Percentiles rank a stretch among this genome's conserved stretches.
These are phyloP conservation scores for Colletotrichum lentis DNA, from an alignment of 2,329 filamentous ascomycete genomes.

Conservation along the genomic window DNA sequence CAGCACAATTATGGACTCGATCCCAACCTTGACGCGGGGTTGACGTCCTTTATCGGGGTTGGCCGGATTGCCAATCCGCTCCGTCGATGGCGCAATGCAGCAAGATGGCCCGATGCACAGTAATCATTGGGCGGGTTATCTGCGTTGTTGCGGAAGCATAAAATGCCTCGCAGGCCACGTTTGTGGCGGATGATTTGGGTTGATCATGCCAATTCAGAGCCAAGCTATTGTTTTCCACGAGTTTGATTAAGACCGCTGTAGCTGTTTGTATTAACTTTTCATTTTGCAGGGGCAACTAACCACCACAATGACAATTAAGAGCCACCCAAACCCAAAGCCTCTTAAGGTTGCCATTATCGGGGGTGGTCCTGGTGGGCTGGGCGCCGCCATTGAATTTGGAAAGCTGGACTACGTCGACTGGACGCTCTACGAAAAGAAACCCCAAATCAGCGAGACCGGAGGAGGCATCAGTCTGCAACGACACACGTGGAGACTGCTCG, in stretches of 20 bases:
- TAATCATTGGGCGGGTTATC: slow-evolving; percentile 8
- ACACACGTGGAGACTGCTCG: slow-evolving; percentile 49
- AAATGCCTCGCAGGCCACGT: slow-evolving; percentile 18
- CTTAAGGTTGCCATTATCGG: slow-evolving; percentile 42
- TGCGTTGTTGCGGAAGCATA: slow-evolving; percentile 1
- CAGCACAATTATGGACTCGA: too few relatives aligned
- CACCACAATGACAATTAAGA: background rate
- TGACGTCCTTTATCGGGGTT: slow-evolving; percentile 23
- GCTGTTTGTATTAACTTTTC: background rate
- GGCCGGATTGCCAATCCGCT: slow-evolving; percentile 32
- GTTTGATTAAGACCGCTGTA: too few relatives aligned
- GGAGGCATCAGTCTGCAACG: slow-evolving; percentile 49
- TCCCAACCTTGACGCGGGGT: background rate
- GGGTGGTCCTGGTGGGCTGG: slow-evolving; percentile 43
- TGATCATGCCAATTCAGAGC: background rate
- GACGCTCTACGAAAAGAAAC: slow-evolving; percentile 49
- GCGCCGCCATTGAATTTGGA: slow-evolving; percentile 46
- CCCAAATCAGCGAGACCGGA: slow-evolving; percentile 49
- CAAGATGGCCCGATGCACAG: slow-evolving; percentile 12
- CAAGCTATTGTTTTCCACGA: background rate
- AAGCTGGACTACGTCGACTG: slow-evolving; percentile 45
- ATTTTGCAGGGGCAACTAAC: background rate
- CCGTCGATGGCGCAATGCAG: slow-evolving; percentile 27
- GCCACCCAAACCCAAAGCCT: background rate
- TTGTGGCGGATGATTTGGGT: background rate